A percentile compares a stretch with the other conserved stretches of the same genome.
phyloP scores from a whole-genome alignment of 2,329 filamentous ascomycete genomes.

The Ceratocystis alfenasii region DNA sequence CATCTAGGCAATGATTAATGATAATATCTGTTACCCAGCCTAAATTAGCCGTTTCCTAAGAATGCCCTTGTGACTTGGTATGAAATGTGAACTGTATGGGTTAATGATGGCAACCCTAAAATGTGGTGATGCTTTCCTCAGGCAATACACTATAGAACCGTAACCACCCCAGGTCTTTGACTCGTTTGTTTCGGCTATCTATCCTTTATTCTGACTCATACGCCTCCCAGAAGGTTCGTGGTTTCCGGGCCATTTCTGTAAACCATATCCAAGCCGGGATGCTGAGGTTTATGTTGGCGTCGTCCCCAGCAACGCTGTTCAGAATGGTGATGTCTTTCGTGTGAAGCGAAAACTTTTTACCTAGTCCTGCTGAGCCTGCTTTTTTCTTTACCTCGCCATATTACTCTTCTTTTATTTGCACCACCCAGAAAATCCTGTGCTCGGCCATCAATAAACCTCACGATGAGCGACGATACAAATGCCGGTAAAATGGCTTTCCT shows the following conservation, averaged over 20 bases:
- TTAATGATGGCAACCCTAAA: not conserved
- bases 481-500: not conserved
- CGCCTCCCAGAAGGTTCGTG: not conserved
- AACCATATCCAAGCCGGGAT: not conserved
- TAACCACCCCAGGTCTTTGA: not conserved
- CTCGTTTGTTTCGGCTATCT: not conserved
- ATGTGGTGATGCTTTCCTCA: not conserved
- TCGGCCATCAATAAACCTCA: not conserved
- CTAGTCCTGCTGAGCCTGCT: not conserved
- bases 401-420: not conserved
- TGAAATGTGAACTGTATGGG: not conserved
- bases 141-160: not conserved
- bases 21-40: conserved; percentile 13
- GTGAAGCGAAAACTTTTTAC: not conserved
- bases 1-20: conserved; percentile 15
- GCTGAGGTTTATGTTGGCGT: not conserved
- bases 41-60: not conserved
- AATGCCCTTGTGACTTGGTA: not conserved
- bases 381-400: not conserved
- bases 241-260: not conserved
- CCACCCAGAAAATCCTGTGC: not conserved
- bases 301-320: not conserved
- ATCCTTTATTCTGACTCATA: not conserved
- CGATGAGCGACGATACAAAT: not conserved
- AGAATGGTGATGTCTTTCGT: not conserved